phyloP scores from a whole-genome alignment of 164 flowering plant species.

The Vitis rotundifolia region DNA sequence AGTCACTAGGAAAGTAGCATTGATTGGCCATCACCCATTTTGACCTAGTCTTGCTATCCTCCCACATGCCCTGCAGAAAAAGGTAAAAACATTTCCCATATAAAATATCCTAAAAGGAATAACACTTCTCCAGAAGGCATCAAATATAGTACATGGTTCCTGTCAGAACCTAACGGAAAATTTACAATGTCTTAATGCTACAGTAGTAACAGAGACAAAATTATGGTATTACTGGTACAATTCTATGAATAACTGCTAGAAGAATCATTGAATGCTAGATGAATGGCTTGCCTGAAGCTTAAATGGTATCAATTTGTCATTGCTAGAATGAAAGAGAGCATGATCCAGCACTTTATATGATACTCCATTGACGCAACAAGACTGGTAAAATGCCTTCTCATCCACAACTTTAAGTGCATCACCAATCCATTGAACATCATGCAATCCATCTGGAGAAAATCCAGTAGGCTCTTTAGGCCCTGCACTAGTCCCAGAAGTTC shows the following conservation, averaged over 20 bases:
- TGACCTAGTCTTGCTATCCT: slow-evolving; percentile 55
- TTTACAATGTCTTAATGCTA: not conserved
- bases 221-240: not conserved
- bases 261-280: not conserved
- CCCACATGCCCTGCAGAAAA: slow-evolving; percentile 78
- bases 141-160: not conserved
- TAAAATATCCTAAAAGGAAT: not conserved
- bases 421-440: slow-evolving; percentile 68
- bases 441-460: slow-evolving; percentile 33
- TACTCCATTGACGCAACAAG: slow-evolving; percentile 64
- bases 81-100: not conserved
- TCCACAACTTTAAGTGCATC: slow-evolving; percentile 46
- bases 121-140: not conserved
- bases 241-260: not conserved
- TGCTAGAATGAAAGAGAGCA: slow-evolving; percentile 55
- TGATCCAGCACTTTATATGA: slow-evolving; percentile 66
- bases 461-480: slow-evolving; percentile 23
- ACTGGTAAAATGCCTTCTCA: slow-evolving; percentile 53
- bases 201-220: not conserved
- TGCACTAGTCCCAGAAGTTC: slow-evolving; percentile 18
- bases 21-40: slow-evolving; percentile 59
- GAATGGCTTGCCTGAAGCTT: slow-evolving; percentile 65
- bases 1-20: slow-evolving; percentile 71
- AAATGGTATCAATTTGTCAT: slow-evolving; percentile 51
- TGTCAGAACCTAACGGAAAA: not conserved